phyloP scores from a whole-genome alignment of 345 rosid genomes.

The Dimocarpus longan region DNA sequence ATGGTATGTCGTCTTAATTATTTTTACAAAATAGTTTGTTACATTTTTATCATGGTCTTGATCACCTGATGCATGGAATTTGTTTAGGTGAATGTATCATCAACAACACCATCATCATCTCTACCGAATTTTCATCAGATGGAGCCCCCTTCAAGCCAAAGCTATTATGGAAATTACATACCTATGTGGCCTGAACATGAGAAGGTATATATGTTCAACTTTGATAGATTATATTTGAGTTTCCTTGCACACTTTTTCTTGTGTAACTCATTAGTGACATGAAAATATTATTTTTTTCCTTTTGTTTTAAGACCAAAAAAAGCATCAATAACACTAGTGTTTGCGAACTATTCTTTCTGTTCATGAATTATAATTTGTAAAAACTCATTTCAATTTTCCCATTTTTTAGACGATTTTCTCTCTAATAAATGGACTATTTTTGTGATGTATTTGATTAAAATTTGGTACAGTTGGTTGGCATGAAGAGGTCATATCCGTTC shows the following conservation, averaged over 20 bases:
- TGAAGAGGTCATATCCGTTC: conserved; percentile 60
- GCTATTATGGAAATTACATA: conserved; percentile 32
- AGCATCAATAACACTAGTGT: too few species aligned
- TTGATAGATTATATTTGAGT: neutral
- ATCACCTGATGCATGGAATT: conserved; percentile 3
- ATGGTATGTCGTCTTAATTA: conserved; percentile 27
- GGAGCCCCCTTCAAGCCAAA: conserved; percentile 93
- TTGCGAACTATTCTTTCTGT: too few species aligned
- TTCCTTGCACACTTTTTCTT: neutral
- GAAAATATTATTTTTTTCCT: neutral
- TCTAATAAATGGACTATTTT: neutral
- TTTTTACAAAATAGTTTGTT: neutral
- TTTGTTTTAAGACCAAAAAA: neutral
- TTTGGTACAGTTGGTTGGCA: conserved; percentile 46
- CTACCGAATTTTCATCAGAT: conserved; percentile 40
- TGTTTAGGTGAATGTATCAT: conserved; percentile 48
- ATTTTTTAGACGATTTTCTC: too few species aligned
- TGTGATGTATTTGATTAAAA: conserved; percentile 23
- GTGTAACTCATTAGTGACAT: neutral
- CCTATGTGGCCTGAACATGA: conserved; percentile 45
- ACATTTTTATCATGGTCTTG: neutral
- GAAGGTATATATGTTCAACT: conserved; percentile 35
- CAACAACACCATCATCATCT: conserved; percentile 45
- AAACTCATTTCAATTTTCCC: too few species aligned
- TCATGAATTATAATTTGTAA: too few species aligned